These are phyloP conservation scores for Schizosaccharomyces cryophilus DNA, from an alignment of 805 yeast genomes.

Conservation along the genomic window DNA sequence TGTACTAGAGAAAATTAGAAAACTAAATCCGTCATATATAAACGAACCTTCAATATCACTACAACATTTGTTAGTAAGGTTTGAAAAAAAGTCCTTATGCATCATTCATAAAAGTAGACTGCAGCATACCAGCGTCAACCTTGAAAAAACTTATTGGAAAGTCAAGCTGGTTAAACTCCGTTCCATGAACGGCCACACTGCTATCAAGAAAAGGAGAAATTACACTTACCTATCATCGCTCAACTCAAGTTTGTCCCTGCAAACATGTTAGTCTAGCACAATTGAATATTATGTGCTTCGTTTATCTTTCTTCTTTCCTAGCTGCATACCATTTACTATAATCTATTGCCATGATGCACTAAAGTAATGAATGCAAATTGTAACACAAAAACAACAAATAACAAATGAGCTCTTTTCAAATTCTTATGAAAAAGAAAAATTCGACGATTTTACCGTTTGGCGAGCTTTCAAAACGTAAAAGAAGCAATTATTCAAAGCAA, in stretches of 20 bases:
- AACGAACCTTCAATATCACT: neutral
- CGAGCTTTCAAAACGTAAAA: too few species aligned
- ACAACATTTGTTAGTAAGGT: neutral
- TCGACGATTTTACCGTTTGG: too few species aligned
- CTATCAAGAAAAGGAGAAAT: neutral
- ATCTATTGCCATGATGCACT: neutral
- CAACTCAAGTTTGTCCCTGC: conserved; percentile 90
- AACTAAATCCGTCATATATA: neutral
- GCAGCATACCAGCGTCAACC: too few species aligned
- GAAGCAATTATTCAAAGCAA: too few species aligned
- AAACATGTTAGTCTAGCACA: conserved; percentile 67
- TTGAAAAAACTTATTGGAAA: too few species aligned
- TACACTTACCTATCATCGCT: conserved; percentile 54
- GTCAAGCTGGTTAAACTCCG: too few species aligned
- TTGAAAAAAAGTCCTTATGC: neutral
- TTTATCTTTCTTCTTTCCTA: conserved; percentile 23
- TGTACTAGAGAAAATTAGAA: conserved; percentile 29
- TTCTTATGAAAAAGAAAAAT: too few species aligned
- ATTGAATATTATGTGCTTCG: too few species aligned
- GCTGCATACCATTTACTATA: neutral
- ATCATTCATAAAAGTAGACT: too few species aligned
- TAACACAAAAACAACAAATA: conserved; percentile 18
- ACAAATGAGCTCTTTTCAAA: neutral
- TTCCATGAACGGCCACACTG: too few species aligned
- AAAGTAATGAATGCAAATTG: neutral